These are phyloP conservation scores for Agrocybe pediades DNA, from an alignment of 768 basidiomycete species.

Conservation along the genomic window DNA sequence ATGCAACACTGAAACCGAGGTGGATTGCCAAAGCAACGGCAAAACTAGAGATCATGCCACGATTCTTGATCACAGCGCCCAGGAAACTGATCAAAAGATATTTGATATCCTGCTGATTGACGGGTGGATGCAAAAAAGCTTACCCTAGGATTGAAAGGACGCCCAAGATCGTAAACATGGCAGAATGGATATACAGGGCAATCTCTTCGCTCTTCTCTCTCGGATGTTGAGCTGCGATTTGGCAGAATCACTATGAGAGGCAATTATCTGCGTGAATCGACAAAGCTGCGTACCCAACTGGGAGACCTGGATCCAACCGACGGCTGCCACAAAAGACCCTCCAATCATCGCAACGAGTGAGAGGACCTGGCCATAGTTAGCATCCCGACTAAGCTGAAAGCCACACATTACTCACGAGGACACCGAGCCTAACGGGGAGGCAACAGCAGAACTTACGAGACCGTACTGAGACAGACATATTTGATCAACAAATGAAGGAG, in stretches of 20 bases:
- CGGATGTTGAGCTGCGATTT: constrained; percentile 31
- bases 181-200: constrained; percentile 47
- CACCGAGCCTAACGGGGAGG: constrained; percentile 65
- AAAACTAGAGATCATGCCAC: constrained; percentile 44
- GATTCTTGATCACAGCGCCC: constrained; percentile 43
- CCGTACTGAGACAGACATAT: constrained; percentile 49
- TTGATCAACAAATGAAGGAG: constrained; percentile 30
- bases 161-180: constrained; percentile 49
- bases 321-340: constrained; percentile 44
- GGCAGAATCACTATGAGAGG: background rate
- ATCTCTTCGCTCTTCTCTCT: constrained; percentile 37
- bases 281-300: constrained; percentile 38
- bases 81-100: constrained; percentile 34
- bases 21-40: constrained; percentile 44
- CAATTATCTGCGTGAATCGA: background rate
- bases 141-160: constrained; percentile 54
- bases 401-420: constrained; percentile 45
- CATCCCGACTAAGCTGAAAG: background rate
- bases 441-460: constrained; percentile 65
- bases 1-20: constrained; percentile 46
- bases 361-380: constrained; percentile 15
- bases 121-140: constrained; percentile 17
- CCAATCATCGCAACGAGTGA: constrained; percentile 45
- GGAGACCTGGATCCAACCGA: constrained; percentile 48
- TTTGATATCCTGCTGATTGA: background rate